Evolutionary conservation across 352 stramenopile species (phyloP), one percentile per base, ranked within the genome.

Genomic region (Phytophthora gonapodyides): DNA sequence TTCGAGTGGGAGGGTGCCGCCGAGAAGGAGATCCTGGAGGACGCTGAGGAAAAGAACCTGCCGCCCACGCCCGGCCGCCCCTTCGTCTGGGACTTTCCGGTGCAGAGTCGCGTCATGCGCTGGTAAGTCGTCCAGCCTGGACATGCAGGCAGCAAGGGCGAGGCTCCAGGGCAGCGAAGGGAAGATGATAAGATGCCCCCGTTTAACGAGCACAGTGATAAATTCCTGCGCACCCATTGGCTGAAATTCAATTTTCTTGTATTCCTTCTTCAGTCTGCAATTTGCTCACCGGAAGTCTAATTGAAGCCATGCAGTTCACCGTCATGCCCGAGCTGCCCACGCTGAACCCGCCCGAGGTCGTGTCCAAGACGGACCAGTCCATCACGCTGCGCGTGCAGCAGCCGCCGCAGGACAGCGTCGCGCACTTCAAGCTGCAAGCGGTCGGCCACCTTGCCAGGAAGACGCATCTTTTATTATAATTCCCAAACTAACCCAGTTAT

Each of bases 1-100:
- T 89, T 92, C 60, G 82, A 87, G 58, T 95, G 86, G 86, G 82
- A 95, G 62, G 70, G 63, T 36, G 68, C 82, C 44, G 71, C 88
- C 35, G 86, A 92, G 38, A 55, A 71, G 64, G 74, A 88, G 40
- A 93, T 95, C 69, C 34, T 93, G 24, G 73, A 82, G 46, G 82
- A 91, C 47, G 76, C 67, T 46, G 82, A 93, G 44, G 71, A 68
- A 50, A 93, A 95, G 74, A 76, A 82, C 73, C 78, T 93, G 49
- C 86, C 86, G 37, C 80, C 84, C 16, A 69, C 82, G 58, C 84
- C 81, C 9, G 86, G 86, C 42, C 73, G 76, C 34, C 84, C 86
- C 41, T 89, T 82, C 69, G 69, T 80, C 17, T 92, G 82, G 82
- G 66, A 92, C 56, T 77, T 89, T 60, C 82, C 82, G 16, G 60